Base-by-base conservation (phyloP, 345 rosid genomes). In the Mercurialis annua region DNA sequence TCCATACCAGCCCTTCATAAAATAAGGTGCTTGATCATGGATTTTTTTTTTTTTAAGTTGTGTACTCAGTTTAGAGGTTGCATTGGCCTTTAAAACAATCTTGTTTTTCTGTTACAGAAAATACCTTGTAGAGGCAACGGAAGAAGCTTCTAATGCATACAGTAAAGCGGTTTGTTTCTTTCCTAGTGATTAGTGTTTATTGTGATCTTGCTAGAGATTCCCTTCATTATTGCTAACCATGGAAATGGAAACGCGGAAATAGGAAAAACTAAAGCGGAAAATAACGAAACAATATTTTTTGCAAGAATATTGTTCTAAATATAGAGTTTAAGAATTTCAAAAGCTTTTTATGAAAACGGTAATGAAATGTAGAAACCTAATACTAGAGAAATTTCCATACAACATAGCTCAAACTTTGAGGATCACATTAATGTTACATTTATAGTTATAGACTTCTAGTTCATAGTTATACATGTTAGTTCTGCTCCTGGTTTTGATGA, bases 101-200 rank as follows among this genome's bases (percentile, higher is more conserved):
- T 47, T n/a, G 23, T 49, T 40, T 46, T 66, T 62, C n/a, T 36
- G 56, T 61, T 58, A 50, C 80, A 94, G 99, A 87, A 91, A 89
- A 73, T 87, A 84, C 77, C 93, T 94, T 49, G 87, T 85, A 0
- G 99, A 94, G 80, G 98, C 97, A 47, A 91, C 97, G 0, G 96
- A 94, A 75, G 98, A 91, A 84, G 96, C 98, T 73, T 87, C 98
- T 65, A 80, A 87, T 72, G 96, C 92, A 47, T 94, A 94, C 62
- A 94, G 87, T 73, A 94, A 94, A 87, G 96, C 97, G 84, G 99
- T 94, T 69, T 73, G 90, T 81, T 47, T 66, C 71, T 40, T 68
- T 42, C 49, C 76, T 64, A 42, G 33, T 75, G 42, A 62, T 20
- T 44, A 24, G 34, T 16, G 10, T 43, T 0, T 29, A 10, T 40